Percentiles rank a stretch among this genome's conserved stretches.
These are phyloP conservation scores for Plasmopara muralis DNA, from an alignment of 352 stramenopile species.

Conservation along the genomic window DNA sequence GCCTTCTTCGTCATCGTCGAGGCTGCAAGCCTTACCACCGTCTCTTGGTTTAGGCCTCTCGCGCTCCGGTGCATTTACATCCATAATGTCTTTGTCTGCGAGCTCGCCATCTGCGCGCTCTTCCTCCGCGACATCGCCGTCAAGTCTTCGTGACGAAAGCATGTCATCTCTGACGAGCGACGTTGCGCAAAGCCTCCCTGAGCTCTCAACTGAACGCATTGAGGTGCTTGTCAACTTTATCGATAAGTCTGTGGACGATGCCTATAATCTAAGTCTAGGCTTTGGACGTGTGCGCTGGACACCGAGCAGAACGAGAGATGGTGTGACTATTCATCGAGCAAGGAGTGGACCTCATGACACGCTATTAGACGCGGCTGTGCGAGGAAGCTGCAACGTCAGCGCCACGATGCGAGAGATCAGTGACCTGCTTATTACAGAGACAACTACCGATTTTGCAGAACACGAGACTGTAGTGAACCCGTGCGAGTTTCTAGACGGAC, in stretches of 20 bases:
- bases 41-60: conserved; percentile 1
- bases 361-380: conserved; percentile 59
- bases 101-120: conserved; percentile 16
- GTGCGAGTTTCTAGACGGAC: conserved; percentile 70
- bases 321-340: conserved; percentile 65
- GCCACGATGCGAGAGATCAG: conserved; percentile 71
- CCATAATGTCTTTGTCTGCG: conserved; percentile 7
- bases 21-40: conserved; percentile 12
- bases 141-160: conserved; percentile 24
- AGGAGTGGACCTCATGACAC: conserved; percentile 47
- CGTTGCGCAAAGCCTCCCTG: conserved; percentile 18
- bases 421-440: conserved; percentile 72
- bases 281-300: conserved; percentile 72
- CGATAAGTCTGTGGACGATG: conserved; percentile 70
- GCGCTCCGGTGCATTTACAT: conserved; percentile 10
- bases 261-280: conserved; percentile 73
- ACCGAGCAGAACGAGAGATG: conserved; percentile 51
- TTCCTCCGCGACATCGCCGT: conserved; percentile 24
- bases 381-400: conserved; percentile 65
- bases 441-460: conserved; percentile 49
- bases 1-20: conserved; percentile 11
- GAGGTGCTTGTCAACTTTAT: conserved; percentile 65
- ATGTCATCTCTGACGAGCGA: conserved; percentile 22
- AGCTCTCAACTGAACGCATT: conserved; percentile 32
- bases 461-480: conserved; percentile 63